phyloP scores from a whole-genome alignment of 129 eudicot species.

The Centella asiatica region DNA sequence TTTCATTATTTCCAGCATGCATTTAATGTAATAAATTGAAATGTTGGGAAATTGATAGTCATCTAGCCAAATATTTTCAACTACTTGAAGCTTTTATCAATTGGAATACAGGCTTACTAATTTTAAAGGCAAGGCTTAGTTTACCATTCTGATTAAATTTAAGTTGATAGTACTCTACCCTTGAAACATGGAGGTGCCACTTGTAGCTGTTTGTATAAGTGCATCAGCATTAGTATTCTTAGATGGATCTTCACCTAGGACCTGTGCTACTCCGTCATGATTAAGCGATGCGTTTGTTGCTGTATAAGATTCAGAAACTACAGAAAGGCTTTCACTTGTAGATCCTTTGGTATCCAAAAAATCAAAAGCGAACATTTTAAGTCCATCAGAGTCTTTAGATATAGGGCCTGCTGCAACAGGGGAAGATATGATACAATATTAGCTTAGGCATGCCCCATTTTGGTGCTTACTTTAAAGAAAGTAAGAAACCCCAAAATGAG shows the following conservation, averaged over 20 bases:
- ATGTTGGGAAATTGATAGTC: no score
- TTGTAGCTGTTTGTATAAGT: constrained; percentile 30
- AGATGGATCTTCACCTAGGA: constrained; percentile 27
- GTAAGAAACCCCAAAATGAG: neutral
- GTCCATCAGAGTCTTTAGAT: constrained; percentile 26
- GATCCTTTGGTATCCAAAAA: constrained; percentile 26
- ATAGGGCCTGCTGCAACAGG: constrained; percentile 21
- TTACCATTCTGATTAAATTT: neutral
- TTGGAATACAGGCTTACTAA: no score
- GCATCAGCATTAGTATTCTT: constrained; percentile 25
- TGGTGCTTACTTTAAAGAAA: no score
- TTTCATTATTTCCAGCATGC: no score
- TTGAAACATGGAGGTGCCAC: constrained; percentile 56
- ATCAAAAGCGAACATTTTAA: constrained; percentile 33
- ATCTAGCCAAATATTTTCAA: no score
- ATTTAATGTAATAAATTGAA: no score
- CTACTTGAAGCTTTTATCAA: no score
- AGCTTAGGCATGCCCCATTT: neutral
- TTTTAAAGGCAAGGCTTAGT: no score
- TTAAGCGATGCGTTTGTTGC: constrained; percentile 31
- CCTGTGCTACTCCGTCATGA: constrained; percentile 33
- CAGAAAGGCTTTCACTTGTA: constrained; percentile 22
- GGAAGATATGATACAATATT: neutral
- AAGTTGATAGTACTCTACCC: constrained; percentile 43
- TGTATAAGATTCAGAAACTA: constrained; percentile 23